A percentile compares a stretch with the other conserved stretches of the same genome.
phyloP scores from a whole-genome alignment of 1,139 yeast species.

The Magnusiomyces ingens region DNA sequence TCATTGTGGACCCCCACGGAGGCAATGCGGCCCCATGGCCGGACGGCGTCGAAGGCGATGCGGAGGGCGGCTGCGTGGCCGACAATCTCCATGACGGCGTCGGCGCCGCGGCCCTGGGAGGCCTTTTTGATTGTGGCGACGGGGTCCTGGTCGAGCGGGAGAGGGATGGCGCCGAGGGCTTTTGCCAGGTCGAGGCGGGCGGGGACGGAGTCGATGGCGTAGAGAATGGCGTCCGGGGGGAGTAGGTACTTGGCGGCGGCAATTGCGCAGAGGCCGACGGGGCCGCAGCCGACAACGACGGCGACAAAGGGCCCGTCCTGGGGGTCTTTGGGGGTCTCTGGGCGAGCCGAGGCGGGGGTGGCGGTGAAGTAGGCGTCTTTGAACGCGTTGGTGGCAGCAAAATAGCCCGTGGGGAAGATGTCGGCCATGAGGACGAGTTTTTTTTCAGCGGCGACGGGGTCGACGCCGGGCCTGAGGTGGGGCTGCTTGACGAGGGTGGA shows the following conservation, averaged over 20 bases:
- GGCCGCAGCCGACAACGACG: conserved; percentile 57
- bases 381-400: conserved; percentile 46
- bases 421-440: conserved; percentile 58
- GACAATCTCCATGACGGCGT: conserved; percentile 54
- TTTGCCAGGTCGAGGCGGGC: conserved; percentile 43
- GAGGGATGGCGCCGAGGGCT: conserved; percentile 44
- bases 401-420: conserved; percentile 60
- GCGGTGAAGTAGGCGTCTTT: conserved; percentile 31
- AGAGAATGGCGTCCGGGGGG: conserved; percentile 37
- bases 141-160: conserved; percentile 35
- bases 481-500: conserved; percentile 42
- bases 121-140: conserved; percentile 27
- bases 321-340: background rate
- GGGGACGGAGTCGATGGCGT: conserved; percentile 47
- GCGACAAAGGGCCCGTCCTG: conserved; percentile 15
- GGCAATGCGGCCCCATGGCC: conserved; percentile 53
- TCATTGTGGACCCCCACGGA: conserved; percentile 61
- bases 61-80: conserved; percentile 47
- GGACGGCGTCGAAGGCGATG: conserved; percentile 47
- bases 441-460: conserved; percentile 35
- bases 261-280: conserved; percentile 56
- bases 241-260: conserved; percentile 39
- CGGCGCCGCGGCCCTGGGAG: conserved; percentile 45
- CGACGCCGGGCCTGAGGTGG: conserved; percentile 11
- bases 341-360: conserved; percentile 21